phyloP scores from a whole-genome alignment of 495 filamentous ascomycete genomes.

The Glonium stellatum region DNA sequence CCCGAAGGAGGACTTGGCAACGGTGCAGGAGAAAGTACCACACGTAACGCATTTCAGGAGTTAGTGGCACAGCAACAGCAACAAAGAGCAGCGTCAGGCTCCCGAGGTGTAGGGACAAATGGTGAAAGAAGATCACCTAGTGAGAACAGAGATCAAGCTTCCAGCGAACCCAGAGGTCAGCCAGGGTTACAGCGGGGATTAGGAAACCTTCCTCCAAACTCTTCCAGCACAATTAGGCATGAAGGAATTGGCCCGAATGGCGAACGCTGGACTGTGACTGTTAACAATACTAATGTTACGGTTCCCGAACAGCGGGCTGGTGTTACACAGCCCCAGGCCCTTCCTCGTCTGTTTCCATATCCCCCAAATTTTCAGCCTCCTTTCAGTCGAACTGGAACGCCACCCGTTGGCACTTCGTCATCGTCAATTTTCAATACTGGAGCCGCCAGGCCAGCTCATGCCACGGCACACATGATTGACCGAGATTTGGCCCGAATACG shows the following conservation, averaged over 20 bases:
- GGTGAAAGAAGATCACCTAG: neutral
- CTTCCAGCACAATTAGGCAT: constrained; percentile 21
- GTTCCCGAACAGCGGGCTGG: neutral
- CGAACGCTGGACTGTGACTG: constrained; percentile 25
- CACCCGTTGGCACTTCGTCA: neutral
- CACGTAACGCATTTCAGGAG: constrained; percentile 4
- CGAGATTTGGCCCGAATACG: constrained; percentile 2
- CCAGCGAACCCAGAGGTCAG: neutral
- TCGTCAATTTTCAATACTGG: neutral
- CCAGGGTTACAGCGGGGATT: neutral
- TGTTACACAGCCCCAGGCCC: constrained; percentile 12
- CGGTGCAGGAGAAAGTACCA: neutral
- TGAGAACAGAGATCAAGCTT: neutral
- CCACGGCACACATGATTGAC: neutral
- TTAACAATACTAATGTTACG: constrained; percentile 25
- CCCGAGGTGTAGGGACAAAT: constrained; percentile 15
- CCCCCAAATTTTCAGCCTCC: constrained; percentile 5
- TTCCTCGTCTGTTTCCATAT: constrained; percentile 18
- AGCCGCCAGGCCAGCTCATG: neutral
- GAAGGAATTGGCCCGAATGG: constrained; percentile 28
- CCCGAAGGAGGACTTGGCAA: neutral
- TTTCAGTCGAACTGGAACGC: neutral
- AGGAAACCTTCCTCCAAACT: constrained; percentile 7
- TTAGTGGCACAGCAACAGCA: constrained; percentile 15
- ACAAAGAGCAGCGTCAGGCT: constrained; percentile 23